Evolutionary conservation across 192 early-diverging fungal genomes (phyloP), one percentile per base, ranked within the genome.

Genomic region (Paraglomus brasilianum): DNA sequence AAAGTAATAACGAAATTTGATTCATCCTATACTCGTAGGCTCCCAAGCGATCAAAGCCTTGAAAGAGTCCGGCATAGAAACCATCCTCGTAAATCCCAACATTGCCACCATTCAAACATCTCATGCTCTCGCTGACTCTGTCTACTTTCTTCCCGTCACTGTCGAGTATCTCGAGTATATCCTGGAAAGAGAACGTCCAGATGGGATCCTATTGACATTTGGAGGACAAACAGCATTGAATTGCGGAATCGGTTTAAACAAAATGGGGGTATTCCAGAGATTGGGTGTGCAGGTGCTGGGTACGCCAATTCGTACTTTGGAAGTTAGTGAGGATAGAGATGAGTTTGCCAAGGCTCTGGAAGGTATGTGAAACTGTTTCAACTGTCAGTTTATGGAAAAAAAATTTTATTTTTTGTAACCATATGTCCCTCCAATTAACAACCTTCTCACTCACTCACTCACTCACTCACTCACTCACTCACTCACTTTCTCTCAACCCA

Each of bases 31-130:
- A 1, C 15, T 13, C 5, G 45, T 53, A 87, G 95, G 93, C 14
- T 95, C 92, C 8, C 91, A 98, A 83, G 96, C 96, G 21, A 98
- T 98, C 84, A 98, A 98, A 79, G 96, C 96, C 17, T 80, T 98
- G 64, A 87, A 88, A 67, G 95, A 99, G 76, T 91, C 92, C 40
- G 86, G 86, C 19, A 87, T 99, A 63, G 74, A 97, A 71, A 99
- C 97, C 3, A 88, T 99, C 40, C 81, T 99, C n/a, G 88, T 97
- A 67, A 99, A 99, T 80, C 97, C 97, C 58, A 99, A 99, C 80
- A 99, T 99, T 77, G 97, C 97, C 42, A 99, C 97, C 5, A 92
- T 97, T 52, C 97, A 99, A 85, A 99, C 97, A 40, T 92, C 89
- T 36, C 87, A 93, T 72, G 90, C 88, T 50, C 84, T 99, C 43